Base-by-base conservation (phyloP, 2,329 filamentous ascomycete species). In the Pezicula carpinea region DNA sequence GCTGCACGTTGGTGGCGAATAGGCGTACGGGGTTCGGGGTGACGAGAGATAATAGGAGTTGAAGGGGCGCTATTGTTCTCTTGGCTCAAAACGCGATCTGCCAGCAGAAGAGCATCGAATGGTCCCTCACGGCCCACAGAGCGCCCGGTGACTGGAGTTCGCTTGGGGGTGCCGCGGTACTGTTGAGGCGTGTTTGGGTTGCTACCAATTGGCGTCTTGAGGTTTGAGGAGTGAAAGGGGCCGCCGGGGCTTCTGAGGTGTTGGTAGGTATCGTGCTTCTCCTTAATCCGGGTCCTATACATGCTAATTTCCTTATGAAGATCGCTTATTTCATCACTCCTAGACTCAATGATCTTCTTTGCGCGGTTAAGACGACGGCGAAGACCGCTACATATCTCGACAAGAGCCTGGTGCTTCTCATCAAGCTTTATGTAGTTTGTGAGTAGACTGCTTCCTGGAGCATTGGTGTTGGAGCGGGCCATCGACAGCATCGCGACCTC, bases 231-330 rank as follows among this genome's bases (percentile, higher is more conserved):
- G 50, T 86, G 78, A 47, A 82, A 82, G 29, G 80, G 79, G 43
- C 80, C 82, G 13, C 86, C 85, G 2, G 88, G 87, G 57, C 87
- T 85, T 59, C 87, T 84, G 41, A 95, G 79, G 61, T 79, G 77
- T 49, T 88, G 87, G 58, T 95, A 83, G 61, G 95, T 90, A 62
- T 95, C 87, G 52, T 92, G 77, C 62, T 96, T 96, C 64, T 95
- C 89, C 35, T 87, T 82, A 53, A 97, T 95, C 17, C 92, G 84
- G 52, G 83, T 87, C 49, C 91, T 80, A 43, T 96, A 74, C 64
- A 88, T 77, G 33, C 82, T 75, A 46, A 89, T 87, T 61, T 93
- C 86, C 59, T 95, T 89, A 2, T 73, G 66, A n/a, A 95, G 69
- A 44, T 74, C 73, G 6, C 80, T 74, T 15, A 86, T 79, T 59